Evolutionary conservation across 139 green algal species (phyloP), one percentile per base, ranked within the genome.

Genomic region (Micractinium conductrix): DNA sequence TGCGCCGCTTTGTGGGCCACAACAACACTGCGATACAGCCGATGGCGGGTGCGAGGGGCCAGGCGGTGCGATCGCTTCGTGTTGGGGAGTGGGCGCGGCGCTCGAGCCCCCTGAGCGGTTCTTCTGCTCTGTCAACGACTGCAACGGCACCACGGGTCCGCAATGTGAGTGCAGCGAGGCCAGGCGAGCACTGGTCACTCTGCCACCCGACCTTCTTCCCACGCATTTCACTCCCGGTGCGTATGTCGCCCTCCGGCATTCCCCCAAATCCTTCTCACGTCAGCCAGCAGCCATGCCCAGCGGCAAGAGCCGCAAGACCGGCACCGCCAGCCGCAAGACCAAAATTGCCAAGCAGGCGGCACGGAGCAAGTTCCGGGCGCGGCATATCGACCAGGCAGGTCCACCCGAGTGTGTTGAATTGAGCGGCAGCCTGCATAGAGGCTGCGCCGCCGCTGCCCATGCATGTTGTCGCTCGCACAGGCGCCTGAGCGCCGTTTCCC

Each of bases 341-440:
- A 67, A 40, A 53, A 12, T 86, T 7, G 84, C 92, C 79, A 96
- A 96, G 67, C 81, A 76, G 35, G 79, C 83, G 17, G 62, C 90
- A 2, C 60, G 81, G 17, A 83, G 80, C 33, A 91, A 91, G 78
- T 96, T 96, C 76, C 79, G 89, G 40, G 83, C 85, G 42, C 79
- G 93, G 35, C 93, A 96, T 58, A 90, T 96, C 37, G 93, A 96
- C 85, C 93, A 96, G 72, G 91, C 95, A 1, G 92, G 89, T 0
- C 10, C 24, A 6, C 10, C 21, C 22, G 35, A 53, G 33, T 4
- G 38, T 12, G 12, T 35, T 3, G 4, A 65, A 53, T 78, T 35
- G 45, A n/a, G 42, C 17, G 30, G 14, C 7, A 14, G 55, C n/a
- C n/a, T n/a, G n/a, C n/a, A n/a, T n/a, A 9, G n/a, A 53, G 40